These are phyloP conservation scores for Pyropia haitanensis DNA, from an alignment of 23 red algal genomes.

Conservation along the genomic window DNA sequence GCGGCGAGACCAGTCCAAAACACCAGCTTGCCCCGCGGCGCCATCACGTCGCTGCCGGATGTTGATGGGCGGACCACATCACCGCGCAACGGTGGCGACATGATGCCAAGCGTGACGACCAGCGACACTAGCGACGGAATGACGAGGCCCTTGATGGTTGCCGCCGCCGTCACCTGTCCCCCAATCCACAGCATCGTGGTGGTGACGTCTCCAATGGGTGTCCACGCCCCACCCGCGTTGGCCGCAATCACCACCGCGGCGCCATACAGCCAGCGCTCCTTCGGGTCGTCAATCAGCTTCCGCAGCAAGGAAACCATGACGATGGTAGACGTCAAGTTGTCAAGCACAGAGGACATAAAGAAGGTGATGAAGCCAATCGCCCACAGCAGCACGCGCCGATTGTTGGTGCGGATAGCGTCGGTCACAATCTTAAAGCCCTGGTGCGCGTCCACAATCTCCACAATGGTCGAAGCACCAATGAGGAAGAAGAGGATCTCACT, in stretches of 20 bases:
- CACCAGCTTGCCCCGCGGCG: constrained; percentile 47
- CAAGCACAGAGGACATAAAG: constrained; percentile 85
- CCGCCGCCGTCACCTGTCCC: constrained; percentile 80
- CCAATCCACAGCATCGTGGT: constrained; percentile 98
- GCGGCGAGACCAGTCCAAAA: constrained; percentile 79
- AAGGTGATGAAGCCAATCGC: constrained; percentile 78
- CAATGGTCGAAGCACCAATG: constrained; percentile 93
- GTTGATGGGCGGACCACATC: not conserved
- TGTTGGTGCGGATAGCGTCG: constrained; percentile 62
- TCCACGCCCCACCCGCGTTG: constrained; percentile 92
- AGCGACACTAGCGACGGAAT: constrained; percentile 79
- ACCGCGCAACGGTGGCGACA: constrained; percentile 33
- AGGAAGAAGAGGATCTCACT: constrained; percentile 89
- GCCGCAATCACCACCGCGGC: constrained; percentile 88
- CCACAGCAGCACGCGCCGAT: constrained; percentile 64
- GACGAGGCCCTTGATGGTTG: constrained; percentile 70
- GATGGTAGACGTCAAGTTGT: constrained; percentile 96
- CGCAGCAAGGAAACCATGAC: constrained; percentile 90
- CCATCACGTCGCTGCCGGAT: not conserved
- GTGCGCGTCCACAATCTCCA: constrained; percentile 95
- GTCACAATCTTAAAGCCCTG: constrained; percentile 91
- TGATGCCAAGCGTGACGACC: constrained; percentile 40
- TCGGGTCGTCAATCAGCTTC: constrained; percentile 68
- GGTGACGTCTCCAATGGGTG: constrained; percentile 97
- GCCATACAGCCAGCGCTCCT: constrained; percentile 73